Evolutionary conservation across 1,284 basidiomycete genomes (phyloP).

Genomic region (Athelia psychrophila): DNA sequence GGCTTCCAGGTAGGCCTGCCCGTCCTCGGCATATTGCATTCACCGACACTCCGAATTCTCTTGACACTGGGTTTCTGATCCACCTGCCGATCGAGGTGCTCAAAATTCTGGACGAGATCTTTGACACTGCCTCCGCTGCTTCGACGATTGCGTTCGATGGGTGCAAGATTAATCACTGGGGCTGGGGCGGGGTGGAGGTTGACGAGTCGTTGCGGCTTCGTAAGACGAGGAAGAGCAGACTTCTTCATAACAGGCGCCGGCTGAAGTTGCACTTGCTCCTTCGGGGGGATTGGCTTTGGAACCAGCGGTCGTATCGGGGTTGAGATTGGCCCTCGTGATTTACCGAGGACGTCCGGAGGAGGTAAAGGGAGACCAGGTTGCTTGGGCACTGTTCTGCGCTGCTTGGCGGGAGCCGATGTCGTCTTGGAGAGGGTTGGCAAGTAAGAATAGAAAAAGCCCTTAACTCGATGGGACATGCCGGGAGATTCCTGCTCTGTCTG

Average conservation of each 20-base stretch:
- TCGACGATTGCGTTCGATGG: slow-evolving; percentile 35
- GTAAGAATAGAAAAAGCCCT: slow-evolving; percentile 58
- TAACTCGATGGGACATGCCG: slow-evolving; percentile 32
- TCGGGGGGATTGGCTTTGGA: slow-evolving; percentile 47
- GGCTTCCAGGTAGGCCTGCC: slow-evolving; percentile 19
- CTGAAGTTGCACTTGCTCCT: slow-evolving; percentile 59
- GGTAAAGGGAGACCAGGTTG: slow-evolving; percentile 48
- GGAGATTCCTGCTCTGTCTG: slow-evolving; percentile 22
- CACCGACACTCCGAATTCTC: slow-evolving; percentile 25
- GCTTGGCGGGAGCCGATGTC: slow-evolving; percentile 11
- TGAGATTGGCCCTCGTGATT: slow-evolving; percentile 47
- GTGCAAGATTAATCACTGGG: slow-evolving; percentile 15
- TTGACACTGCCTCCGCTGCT: slow-evolving; percentile 66
- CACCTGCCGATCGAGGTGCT: slow-evolving; percentile 28
- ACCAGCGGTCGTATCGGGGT: slow-evolving; percentile 54
- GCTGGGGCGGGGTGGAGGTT: slow-evolving; percentile 51
- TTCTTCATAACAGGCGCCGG: slow-evolving; percentile 40
- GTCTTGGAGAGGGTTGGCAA: slow-evolving; percentile 47
- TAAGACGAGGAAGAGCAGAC: slow-evolving; percentile 40
- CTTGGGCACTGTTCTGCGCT: slow-evolving; percentile 7
- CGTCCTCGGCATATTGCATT: slow-evolving; percentile 17
- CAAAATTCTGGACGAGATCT: slow-evolving; percentile 63
- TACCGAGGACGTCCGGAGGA: slow-evolving; percentile 46
- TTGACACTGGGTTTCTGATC: slow-evolving; percentile 4
- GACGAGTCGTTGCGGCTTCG: slow-evolving; percentile 47